Base-by-base conservation (phyloP, 2,329 filamentous ascomycete genomes). In the Apiospora marii region DNA sequence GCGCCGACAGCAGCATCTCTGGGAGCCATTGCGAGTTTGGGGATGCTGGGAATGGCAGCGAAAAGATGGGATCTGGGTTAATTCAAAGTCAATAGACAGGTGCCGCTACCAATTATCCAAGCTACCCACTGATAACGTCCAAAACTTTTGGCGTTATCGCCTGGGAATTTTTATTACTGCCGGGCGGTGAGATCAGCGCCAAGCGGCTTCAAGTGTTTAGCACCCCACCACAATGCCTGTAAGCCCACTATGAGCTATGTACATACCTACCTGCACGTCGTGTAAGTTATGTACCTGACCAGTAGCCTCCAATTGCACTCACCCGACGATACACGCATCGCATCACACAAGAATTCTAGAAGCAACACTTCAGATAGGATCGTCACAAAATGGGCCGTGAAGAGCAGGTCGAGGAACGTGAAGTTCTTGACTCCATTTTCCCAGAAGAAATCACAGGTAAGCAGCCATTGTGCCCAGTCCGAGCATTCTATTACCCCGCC, bases 371-470 rank as follows among this genome's bases (percentile, higher is more conserved):
- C 67, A 48, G 73, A 51, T 70, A 53, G 8, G 16, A 4, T 64
- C 19, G n/a, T 64, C 14, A 69, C 76, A 85, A 74, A 10, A 92
- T 92, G 91, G 90, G 90, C 69, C 88, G 85, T 81, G 96, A 98
- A 87, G 96, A 99, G 74, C 96, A 99, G 83, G 85, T 92, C 76
- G 96, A 99, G 85, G 96, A 99, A 88, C 92, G 95, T 74, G 96
- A 99, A 84, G 96, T 99, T 78, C 94, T 99, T 81, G 94, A 97
- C 81, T 98, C 96, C 74, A 99, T 99, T 80, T 99, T 98, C 78
- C 95, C 96, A 1, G 96, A 99, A 74, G 96, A 99, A 85, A 98
- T 99, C 78, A 96, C 92, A 89, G 93, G 95, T 96, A 80, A 68
- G 82, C 67, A 30, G 48, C 14, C 14, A 71, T 70, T 48, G 46